These are phyloP conservation scores for Coprinopsis cinerea DNA, from an alignment of 768 basidiomycete species.

Conservation along the genomic window DNA sequence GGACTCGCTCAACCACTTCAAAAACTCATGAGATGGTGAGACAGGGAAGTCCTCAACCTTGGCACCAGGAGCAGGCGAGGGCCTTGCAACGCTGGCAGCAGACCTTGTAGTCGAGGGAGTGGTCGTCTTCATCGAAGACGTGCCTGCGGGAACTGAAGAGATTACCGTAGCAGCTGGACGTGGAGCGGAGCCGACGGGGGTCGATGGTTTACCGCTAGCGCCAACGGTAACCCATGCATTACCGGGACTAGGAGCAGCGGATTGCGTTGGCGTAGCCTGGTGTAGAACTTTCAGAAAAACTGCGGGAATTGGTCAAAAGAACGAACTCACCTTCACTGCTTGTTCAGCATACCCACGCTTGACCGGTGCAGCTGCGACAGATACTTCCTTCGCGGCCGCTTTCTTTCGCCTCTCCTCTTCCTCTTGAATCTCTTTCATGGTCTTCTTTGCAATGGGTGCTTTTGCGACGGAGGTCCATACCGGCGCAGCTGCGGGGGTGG, in stretches of 20 bases:
- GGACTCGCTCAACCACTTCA: constrained; percentile 85
- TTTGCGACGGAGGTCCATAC: constrained; percentile 74
- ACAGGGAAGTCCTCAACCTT: constrained; percentile 59
- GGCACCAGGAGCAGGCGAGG: constrained; percentile 24
- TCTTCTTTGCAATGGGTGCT: constrained; percentile 64
- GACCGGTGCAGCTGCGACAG: constrained; percentile 45
- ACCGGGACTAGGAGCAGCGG: constrained; percentile 24
- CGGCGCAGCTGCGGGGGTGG: constrained; percentile 29
- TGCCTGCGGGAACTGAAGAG: constrained; percentile 15
- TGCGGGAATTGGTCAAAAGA: constrained; percentile 7
- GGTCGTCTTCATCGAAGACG: constrained; percentile 33
- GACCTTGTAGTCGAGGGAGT: constrained; percentile 30
- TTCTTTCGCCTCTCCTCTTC: constrained; percentile 90
- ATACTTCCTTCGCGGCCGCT: constrained; percentile 53
- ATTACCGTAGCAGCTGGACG: constrained; percentile 11
- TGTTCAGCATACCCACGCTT: constrained; percentile 78
- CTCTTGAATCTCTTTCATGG: constrained; percentile 98
- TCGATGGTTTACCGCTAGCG: constrained; percentile 55
- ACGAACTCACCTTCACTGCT: constrained; percentile 56
- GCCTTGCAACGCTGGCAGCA: constrained; percentile 22
- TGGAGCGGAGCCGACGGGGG: constrained; percentile 25
- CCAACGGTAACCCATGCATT: constrained; percentile 88
- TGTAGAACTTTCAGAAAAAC: constrained; percentile 10
- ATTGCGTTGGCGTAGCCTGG: constrained; percentile 22
- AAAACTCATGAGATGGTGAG: constrained; percentile 81